Conservation (phyloP, 2,329 filamentous ascomycete species). For the Aaosphaeria arxii region DNA sequence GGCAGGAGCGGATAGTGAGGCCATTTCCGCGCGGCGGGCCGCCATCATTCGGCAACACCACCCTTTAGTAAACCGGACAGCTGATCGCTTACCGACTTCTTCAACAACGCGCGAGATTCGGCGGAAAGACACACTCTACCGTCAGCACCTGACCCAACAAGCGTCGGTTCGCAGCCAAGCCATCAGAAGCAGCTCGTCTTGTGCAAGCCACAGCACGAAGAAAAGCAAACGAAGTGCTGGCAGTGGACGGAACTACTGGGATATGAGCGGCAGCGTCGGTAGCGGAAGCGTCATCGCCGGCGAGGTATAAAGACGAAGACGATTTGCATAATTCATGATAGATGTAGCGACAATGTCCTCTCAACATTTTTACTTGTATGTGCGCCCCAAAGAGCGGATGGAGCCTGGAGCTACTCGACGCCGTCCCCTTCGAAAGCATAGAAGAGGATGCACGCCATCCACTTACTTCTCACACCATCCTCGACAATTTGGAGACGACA, state of each 20-base stretch:
- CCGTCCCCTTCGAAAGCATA: no score
- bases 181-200: constrained; percentile 58
- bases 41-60: constrained; percentile 87
- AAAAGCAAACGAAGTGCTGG: constrained; percentile 66
- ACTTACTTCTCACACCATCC: no score
- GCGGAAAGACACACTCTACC: constrained; percentile 17
- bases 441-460: no score
- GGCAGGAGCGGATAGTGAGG: constrained; percentile 16
- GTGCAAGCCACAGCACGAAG: constrained; percentile 83
- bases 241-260: constrained; percentile 87
- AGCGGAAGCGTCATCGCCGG: constrained; percentile 54
- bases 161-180: constrained; percentile 15
- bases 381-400: no score
- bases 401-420: no score
- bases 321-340: no score
- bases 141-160: constrained; percentile 19
- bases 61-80: constrained; percentile 67
- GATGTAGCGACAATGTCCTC: no score
- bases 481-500: no score
- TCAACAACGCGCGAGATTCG: constrained; percentile 13
- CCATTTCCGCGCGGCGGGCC: constrained; percentile 60
- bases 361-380: no score
- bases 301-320: constrained; percentile 15
- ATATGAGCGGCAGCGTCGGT: constrained; percentile 76
- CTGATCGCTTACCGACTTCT: constrained; percentile 19